Base-by-base conservation (phyloP, 805 yeast species). In the Saccharomycopsis sp. region DNA sequence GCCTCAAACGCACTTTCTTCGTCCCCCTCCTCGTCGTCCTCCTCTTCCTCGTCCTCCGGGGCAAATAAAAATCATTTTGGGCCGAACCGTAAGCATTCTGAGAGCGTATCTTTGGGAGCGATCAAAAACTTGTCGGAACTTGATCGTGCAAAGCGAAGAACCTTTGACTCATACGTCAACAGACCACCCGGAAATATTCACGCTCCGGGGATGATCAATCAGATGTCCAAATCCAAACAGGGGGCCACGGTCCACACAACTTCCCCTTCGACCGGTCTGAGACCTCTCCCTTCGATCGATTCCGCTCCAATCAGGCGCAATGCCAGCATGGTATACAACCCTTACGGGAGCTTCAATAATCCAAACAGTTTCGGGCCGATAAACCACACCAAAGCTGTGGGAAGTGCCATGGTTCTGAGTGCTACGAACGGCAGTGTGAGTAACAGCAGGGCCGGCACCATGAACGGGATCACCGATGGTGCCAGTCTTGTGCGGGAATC, bases 241-340 rank as follows among this genome's bases (percentile, higher is more conserved):
- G 37, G 37, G 12, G 34, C 44, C 16, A 37, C 18, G 18, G 40
- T 48, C 20, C 48, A 55, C 20, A 34, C 24, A 52, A 34, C 48
- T 7, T 9, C 40, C 5, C 29, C 29, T 8, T 4, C 9, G 37
- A 16, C 24, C 3, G 50, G 21, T 20, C 14, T 15, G 7, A 51
- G 56, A 41, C 59, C 61, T 3, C 50, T 60, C n/a, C 63, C 63
- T 18, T 56, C 59, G 3, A 53, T 60, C 15, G 63, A 60, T 40
- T 12, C 53, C 2, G 58, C 52, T 2, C 55, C 55, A 16, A 24
- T 50, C n/a, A 55, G 24, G 21, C 54, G 50, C 23, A 53, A 57
- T 20, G 24, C 51, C n/a, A n/a, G 50, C 2, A 21, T 55, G 8
- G 53, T 48, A 2, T 57, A 60, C 41, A 60, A 57, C 20, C 63